These are phyloP conservation scores for Podila clonocystis DNA, from an alignment of 192 early-diverging fungal genomes.

Conservation along the genomic window DNA sequence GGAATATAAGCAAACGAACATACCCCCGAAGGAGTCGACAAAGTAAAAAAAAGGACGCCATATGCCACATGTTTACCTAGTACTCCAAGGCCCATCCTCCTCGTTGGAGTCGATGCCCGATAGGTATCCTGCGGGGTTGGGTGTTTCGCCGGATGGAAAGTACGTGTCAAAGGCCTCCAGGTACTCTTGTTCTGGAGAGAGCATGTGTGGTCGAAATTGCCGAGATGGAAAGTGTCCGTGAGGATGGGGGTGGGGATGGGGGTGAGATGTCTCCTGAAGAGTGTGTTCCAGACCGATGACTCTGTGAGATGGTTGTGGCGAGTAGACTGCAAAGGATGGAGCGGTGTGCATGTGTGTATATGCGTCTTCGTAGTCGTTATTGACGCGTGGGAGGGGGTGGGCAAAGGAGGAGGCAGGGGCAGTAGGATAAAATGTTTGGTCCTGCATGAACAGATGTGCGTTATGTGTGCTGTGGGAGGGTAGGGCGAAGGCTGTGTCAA, in stretches of 20 bases:
- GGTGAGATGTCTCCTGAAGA: neutral
- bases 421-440: neutral
- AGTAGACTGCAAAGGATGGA: neutral
- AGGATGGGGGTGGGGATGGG: neutral
- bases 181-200: slow-evolving; percentile 17
- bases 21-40: slow-evolving; percentile 1
- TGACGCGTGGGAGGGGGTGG: neutral
- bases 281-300: neutral
- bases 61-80: neutral
- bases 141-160: neutral
- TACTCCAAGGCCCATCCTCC: neutral
- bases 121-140: neutral
- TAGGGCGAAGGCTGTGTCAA: too few relatives aligned
- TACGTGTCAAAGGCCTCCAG: slow-evolving; percentile 20
- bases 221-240: neutral
- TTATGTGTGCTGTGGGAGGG: too few relatives aligned
- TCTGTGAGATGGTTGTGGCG: neutral
- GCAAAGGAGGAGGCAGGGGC: neutral
- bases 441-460: neutral
- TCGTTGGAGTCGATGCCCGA: neutral
- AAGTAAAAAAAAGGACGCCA: neutral
- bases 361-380: neutral
- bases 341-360: neutral
- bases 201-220: neutral
- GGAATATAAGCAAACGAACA: neutral